Evolutionary conservation across 495 filamentous ascomycete species (phyloP), one percentile per base, ranked within the genome.

Genomic region (Hapsidospora chrysogenum): DNA sequence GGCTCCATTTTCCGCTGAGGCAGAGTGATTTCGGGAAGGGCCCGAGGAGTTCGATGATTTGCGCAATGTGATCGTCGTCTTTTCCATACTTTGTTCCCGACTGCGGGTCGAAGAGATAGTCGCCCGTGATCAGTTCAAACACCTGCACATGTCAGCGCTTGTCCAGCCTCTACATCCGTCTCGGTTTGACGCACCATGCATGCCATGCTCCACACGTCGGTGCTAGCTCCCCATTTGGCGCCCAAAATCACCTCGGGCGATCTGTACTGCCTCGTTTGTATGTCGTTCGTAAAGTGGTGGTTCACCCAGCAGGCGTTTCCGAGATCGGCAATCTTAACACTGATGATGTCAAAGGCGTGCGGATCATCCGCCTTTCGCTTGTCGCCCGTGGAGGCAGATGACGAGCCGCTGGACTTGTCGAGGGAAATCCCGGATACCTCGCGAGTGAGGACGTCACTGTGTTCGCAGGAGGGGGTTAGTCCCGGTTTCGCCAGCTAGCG

Each of bases 161-260:
- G 30, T 32, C 28, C 28, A 30, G 13, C 28, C 7, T 30, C 4
- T 4, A 5, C 8, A 30, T 4, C 7, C 28, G 7, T 6, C 4
- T 5, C 7, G 14, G 8, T 27, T 13, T n/a, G 21, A 34, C 69
- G 35, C 64, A 96, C 92, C 89, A 99, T 99, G 44, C 80, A 80
- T 16, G 92, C 84, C 89, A 99, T 99, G 58, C 92, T 96, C 89
- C 89, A 99, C 13, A 99, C 78, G 53, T 99, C 89, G 2, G 89
- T 96, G 49, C 89, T 96, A 3, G 89, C 89, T 34, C 89, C 89
- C 89, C 89, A 99, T 60, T 95, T 96, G 1, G 85, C 75, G 28
- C 89, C 89, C 13, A 99, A 59, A 29, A 99, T 96, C 18, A 99
- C 89, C 54, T 99, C 89, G 2, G 89, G 89, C 0, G 89, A 96